Evolutionary conservation across 345 rosid species (phyloP).

Genomic region (Anastatica hierochuntica): DNA sequence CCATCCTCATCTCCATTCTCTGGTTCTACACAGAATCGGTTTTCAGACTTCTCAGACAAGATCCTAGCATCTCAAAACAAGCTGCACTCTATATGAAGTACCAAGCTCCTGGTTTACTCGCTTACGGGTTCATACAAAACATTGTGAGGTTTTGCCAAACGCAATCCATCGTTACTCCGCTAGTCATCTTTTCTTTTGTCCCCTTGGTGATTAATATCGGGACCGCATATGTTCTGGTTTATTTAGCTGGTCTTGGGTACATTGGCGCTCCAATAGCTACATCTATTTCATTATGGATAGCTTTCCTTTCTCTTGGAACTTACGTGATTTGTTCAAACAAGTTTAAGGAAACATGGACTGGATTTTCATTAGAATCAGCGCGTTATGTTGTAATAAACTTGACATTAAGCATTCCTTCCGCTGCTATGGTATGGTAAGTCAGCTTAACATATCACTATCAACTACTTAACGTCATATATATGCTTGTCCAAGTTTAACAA

Average conservation of each 20-base stretch:
- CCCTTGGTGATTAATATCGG: slow-evolving; percentile 44
- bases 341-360: slow-evolving; percentile 49
- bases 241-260: slow-evolving; percentile 38
- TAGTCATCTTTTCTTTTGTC: slow-evolving; percentile 35
- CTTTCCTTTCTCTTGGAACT: slow-evolving; percentile 30
- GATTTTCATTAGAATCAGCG: slow-evolving; percentile 38
- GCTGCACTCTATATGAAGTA: slow-evolving; percentile 52
- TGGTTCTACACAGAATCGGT: slow-evolving; percentile 53
- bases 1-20: slow-evolving; percentile 40
- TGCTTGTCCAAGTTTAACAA: not conserved
- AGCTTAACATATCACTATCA: not conserved
- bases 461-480: not conserved
- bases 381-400: slow-evolving; percentile 24
- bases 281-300: slow-evolving; percentile 58
- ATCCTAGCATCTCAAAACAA: slow-evolving; percentile 35
- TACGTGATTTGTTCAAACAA: slow-evolving; percentile 37
- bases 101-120: slow-evolving; percentile 59
- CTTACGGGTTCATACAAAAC: slow-evolving; percentile 54
- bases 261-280: slow-evolving; percentile 63
- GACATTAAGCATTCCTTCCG: slow-evolving; percentile 55
- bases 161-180: slow-evolving; percentile 44
- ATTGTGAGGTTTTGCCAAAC: slow-evolving; percentile 73
- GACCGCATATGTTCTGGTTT: slow-evolving; percentile 33
- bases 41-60: slow-evolving; percentile 46
- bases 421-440: slow-evolving; percentile 73